Base-by-base conservation (phyloP, 345 rosid genomes). In the Gossypium anomalum region DNA sequence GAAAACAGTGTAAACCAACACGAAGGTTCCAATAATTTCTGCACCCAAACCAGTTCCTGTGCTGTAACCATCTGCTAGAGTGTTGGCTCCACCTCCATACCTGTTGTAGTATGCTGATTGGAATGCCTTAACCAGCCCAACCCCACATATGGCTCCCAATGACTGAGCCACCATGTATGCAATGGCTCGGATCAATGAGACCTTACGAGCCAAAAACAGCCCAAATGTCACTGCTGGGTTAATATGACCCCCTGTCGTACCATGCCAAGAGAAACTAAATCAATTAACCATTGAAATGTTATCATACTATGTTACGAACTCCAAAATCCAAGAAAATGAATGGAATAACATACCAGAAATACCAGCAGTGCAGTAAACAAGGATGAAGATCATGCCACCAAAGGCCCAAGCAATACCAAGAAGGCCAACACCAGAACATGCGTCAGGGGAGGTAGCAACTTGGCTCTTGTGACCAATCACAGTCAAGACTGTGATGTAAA, bases 171-270 rank as follows among this genome's bases (percentile, higher is more conserved):
- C 88, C 81, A 82, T 93, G 86, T 91, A 89, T 70, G 79, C 57
- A 49, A 93, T 20, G 45, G 97, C 93, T 64, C 92, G 83, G 10
- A 85, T 78, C 83, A 91, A 55, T 0, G 97, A 93, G 14, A 93
- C 91, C 79, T 91, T 91, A 44, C 93, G 85, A 15, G 95, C 97
- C 81, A 93, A 49, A 51, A 91, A 86, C 22, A 93, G 82, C 9
- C 91, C 91, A 38, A 93, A 88, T 19, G 98, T 93, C 81, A 91
- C 98, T 7, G 97, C 98, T 0, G 98, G 97, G 83, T 91, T 93
- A 12, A 93, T 87, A 79, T 90, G 97, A 43, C 95, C 95, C 43
- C 93, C 93, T 92, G 85, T 29, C 41, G 22, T 75, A 23, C 14
- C 7, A 71, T 20, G 55, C 47, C 48, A n/a, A 19, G 17, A 66